Percentiles rank a stretch among this genome's conserved stretches.
Evolutionary conservation across 352 stramenopile species (phyloP).

Genomic region (Halophytophthora batemanensis): DNA sequence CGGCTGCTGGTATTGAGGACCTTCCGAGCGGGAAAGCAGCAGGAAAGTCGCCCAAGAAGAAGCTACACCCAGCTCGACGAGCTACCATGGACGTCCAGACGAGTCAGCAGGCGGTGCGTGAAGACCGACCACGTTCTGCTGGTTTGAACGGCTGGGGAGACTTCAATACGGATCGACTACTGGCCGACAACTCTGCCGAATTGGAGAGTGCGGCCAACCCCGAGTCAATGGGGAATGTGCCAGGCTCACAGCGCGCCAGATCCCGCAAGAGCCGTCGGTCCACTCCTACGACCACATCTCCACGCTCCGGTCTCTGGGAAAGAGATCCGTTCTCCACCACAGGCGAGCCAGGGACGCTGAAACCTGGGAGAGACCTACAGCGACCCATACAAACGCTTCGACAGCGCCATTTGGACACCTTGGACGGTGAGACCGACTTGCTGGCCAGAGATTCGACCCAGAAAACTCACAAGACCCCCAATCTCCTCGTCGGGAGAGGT

Average conservation of each 20-base stretch:
- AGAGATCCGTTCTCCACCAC: no score
- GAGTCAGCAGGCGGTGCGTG: not conserved
- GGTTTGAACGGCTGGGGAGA: slow-evolving; percentile 48
- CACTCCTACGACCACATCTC: not conserved
- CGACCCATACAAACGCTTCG: no score
- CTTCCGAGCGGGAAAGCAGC: slow-evolving; percentile 2
- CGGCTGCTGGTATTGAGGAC: slow-evolving; percentile 7
- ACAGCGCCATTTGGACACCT: no score
- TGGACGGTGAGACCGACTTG: no score
- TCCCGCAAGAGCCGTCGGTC: slow-evolving; percentile 21
- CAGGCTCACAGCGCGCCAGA: slow-evolving; percentile 3
- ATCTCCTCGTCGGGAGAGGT: slow-evolving; percentile 8
- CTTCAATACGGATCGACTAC: slow-evolving; percentile 48
- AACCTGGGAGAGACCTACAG: no score
- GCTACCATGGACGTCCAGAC: slow-evolving; percentile 2
- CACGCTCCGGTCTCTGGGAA: no score
- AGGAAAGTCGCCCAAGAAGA: slow-evolving; percentile 7
- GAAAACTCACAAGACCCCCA: slow-evolving; percentile 8
- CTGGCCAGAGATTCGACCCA: slow-evolving; percentile 5
- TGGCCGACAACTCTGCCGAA: slow-evolving; percentile 19
- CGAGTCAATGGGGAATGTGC: slow-evolving; percentile 1
- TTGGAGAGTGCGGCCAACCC: slow-evolving; percentile 6
- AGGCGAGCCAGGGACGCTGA: no score
- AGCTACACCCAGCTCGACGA: not conserved
- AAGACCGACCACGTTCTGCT: slow-evolving; percentile 25